These are phyloP conservation scores for Craterostigma plantagineum DNA, from an alignment of 257 asterid genomes.

Conservation along the genomic window DNA sequence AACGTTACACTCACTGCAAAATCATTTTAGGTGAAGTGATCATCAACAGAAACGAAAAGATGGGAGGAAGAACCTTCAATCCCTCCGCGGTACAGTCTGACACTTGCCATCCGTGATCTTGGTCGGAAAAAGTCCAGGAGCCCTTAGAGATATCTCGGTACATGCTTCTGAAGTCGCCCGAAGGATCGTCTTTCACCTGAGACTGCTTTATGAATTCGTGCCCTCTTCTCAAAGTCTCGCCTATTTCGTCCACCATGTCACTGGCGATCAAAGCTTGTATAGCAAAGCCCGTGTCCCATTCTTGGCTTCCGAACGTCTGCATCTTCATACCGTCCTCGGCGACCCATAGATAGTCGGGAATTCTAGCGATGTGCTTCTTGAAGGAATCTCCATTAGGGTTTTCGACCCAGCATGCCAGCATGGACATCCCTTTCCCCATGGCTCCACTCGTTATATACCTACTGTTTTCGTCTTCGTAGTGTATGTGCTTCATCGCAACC, in stretches of 20 bases:
- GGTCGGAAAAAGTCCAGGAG: constrained; percentile 89
- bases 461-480: constrained; percentile 64
- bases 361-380: constrained; percentile 59
- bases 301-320: constrained; percentile 60
- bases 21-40: too few species aligned
- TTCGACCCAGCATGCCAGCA: constrained; percentile 80
- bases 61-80: constrained; percentile 46
- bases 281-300: constrained; percentile 49
- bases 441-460: constrained; percentile 61
- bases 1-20: too few species aligned
- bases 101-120: constrained; percentile 96
- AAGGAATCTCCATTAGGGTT: constrained; percentile 63
- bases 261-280: constrained; percentile 45
- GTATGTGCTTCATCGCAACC: constrained; percentile 59
- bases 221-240: constrained; percentile 47
- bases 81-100: constrained; percentile 96
- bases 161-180: constrained; percentile 66
- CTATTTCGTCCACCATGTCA: constrained; percentile 33
- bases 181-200: constrained; percentile 78
- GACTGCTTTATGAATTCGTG: constrained; percentile 61
- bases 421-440: constrained; percentile 50
- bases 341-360: constrained; percentile 62
- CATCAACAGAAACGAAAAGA: neutral
- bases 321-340: constrained; percentile 81
- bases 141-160: constrained; percentile 75